Evolutionary conservation across 2,329 filamentous ascomycete species (phyloP).

Genomic region (Monosporascus sp.): DNA sequence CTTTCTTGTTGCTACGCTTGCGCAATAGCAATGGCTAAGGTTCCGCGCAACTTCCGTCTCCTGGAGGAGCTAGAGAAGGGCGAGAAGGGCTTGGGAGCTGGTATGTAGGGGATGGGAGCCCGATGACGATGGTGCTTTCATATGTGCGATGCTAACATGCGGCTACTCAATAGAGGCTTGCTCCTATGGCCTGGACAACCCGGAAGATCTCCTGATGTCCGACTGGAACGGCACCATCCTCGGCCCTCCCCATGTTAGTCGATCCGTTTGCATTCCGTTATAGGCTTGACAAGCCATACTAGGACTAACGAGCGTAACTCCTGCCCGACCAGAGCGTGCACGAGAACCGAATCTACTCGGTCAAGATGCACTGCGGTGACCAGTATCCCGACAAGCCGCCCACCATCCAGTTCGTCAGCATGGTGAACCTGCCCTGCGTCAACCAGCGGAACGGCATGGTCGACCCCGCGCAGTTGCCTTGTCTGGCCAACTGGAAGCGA

Average conservation of each 20-base stretch:
- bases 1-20: neutral
- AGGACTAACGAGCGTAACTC: neutral
- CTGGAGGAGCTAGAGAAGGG: slow-evolving; percentile 98
- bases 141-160: neutral
- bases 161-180: slow-evolving; percentile 65
- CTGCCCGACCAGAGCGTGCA: slow-evolving; percentile 66
- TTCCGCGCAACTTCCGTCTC: slow-evolving; percentile 93
- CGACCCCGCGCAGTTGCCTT: slow-evolving; percentile 76
- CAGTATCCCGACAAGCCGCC: slow-evolving; percentile 87
- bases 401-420: slow-evolving; percentile 84
- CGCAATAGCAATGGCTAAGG: slow-evolving; percentile 50
- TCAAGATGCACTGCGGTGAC: slow-evolving; percentile 91
- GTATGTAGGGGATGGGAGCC: slow-evolving; percentile 40
- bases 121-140: neutral
- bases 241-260: slow-evolving; percentile 84
- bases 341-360: slow-evolving; percentile 97
- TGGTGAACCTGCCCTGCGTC: slow-evolving; percentile 95
- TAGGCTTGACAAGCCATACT: neutral
- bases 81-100: slow-evolving; percentile 92
- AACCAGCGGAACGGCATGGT: slow-evolving; percentile 75
- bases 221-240: slow-evolving; percentile 99
- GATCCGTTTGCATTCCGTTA: neutral
- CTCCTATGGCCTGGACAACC: slow-evolving; percentile 91
- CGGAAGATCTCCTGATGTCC: slow-evolving; percentile 92
- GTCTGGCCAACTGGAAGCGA: slow-evolving; percentile 83